Evolutionary conservation across 306 rosid genomes (phyloP).

Genomic region (Vigna reflexopilosa): DNA sequence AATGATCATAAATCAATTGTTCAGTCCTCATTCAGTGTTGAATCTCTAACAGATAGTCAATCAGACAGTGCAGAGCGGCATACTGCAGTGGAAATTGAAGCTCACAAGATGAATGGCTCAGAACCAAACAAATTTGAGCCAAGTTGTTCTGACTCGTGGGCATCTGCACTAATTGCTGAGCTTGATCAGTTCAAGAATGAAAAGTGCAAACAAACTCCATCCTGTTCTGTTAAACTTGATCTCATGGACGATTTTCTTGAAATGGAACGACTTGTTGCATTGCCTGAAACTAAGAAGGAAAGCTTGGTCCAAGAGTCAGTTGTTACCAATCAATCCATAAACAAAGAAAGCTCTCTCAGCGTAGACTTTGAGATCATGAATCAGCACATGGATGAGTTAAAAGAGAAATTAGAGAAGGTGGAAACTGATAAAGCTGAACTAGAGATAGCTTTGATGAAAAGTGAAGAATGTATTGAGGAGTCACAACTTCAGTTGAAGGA

Average conservation of each 20-base stretch:
- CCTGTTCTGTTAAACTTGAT: slow-evolving; percentile 66
- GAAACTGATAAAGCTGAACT: slow-evolving; percentile 72
- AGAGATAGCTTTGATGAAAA: slow-evolving; percentile 58
- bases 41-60: slow-evolving; percentile 78
- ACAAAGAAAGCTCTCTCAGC: slow-evolving; percentile 59
- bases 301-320: slow-evolving; percentile 52
- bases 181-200: slow-evolving; percentile 87
- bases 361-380: slow-evolving; percentile 70
- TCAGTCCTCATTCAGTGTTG: slow-evolving; percentile 72
- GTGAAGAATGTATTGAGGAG: slow-evolving; percentile 62
- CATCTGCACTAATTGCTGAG: slow-evolving; percentile 72
- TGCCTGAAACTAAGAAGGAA: slow-evolving; percentile 61
- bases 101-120: slow-evolving; percentile 52
- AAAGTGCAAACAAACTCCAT: slow-evolving; percentile 58
- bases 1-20: slow-evolving; percentile 65
- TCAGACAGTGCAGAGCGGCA: slow-evolving; percentile 75
- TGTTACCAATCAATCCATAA: slow-evolving; percentile 38
- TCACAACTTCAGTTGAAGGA: slow-evolving; percentile 66
- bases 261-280: slow-evolving; percentile 87
- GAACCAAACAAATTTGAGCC: slow-evolving; percentile 67
- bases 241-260: slow-evolving; percentile 99
- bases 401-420: slow-evolving; percentile 59
- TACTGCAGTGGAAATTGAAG: slow-evolving; percentile 54
- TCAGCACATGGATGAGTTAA: slow-evolving; percentile 61
- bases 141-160: slow-evolving; percentile 81